A percentile compares a stretch with the other conserved stretches of the same genome.
Evolutionary conservation across 2,329 filamentous ascomycete species (phyloP).

Genomic region (Fusarium nelsonii): DNA sequence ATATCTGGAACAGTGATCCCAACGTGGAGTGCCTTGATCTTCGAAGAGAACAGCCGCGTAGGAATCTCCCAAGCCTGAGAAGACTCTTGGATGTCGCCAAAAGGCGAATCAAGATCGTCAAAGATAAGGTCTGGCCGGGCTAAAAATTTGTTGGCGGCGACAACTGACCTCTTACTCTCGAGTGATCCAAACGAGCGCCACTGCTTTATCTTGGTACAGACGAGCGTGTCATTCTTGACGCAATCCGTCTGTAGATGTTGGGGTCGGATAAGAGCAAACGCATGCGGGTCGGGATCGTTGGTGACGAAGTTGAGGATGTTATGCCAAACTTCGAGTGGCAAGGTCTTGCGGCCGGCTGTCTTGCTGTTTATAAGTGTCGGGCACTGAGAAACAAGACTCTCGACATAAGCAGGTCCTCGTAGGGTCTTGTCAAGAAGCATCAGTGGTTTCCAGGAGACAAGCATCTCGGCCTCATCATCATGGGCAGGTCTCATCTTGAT

Average conservation of each 20-base stretch:
- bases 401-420: background rate
- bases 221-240: background rate
- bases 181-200: background rate
- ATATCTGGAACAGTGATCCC: conserved; percentile 5
- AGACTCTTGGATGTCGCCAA: fast-evolving
- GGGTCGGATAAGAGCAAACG: background rate
- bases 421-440: background rate
- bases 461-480: background rate
- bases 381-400: background rate
- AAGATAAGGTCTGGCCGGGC: background rate
- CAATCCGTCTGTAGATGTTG: fast-evolving
- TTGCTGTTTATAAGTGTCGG: background rate
- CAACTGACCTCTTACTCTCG: fast-evolving
- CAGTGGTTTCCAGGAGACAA: background rate
- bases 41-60: background rate
- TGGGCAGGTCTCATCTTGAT: background rate
- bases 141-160: background rate
- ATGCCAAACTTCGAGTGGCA: conserved; percentile 5
- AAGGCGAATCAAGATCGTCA: fast-evolving
- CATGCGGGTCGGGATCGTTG: fast-evolving
- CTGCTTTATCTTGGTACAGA: background rate
- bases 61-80: background rate
- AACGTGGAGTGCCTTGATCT: background rate
- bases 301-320: background rate
- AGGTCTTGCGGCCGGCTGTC: background rate